phyloP scores from a whole-genome alignment of 1,139 yeast species.

The Yamadazyma diospyri region DNA sequence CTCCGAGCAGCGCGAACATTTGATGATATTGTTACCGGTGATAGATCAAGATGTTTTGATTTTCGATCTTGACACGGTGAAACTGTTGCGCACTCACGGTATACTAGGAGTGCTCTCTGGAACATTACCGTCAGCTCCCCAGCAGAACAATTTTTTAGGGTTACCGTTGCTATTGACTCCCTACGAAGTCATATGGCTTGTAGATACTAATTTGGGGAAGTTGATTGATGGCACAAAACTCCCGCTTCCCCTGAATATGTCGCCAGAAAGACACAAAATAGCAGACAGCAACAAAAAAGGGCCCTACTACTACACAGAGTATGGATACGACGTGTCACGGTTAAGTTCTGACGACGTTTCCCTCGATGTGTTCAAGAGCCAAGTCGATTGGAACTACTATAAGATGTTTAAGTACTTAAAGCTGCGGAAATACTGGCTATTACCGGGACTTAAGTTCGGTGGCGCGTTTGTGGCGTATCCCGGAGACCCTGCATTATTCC shows the following conservation, averaged over 20 bases:
- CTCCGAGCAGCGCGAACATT: too few relatives aligned
- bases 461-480: slow-evolving; percentile 89
- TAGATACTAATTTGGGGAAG: slow-evolving; percentile 37
- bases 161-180: slow-evolving; percentile 71
- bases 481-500: slow-evolving; percentile 89
- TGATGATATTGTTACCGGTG: slow-evolving; percentile 19
- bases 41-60: slow-evolving; percentile 49
- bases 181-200: slow-evolving; percentile 72
- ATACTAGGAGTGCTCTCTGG: slow-evolving; percentile 79
- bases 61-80: slow-evolving; percentile 48
- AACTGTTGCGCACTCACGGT: slow-evolving; percentile 48
- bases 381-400: slow-evolving; percentile 12
- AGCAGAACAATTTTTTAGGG: slow-evolving; percentile 83
- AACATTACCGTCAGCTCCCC: slow-evolving; percentile 82
- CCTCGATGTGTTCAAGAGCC: slow-evolving; percentile 5
- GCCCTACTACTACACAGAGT: slow-evolving; percentile 6
- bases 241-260: slow-evolving; percentile 7
- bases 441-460: slow-evolving; percentile 91
- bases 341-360: slow-evolving; percentile 2
- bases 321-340: slow-evolving; percentile 1
- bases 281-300: slow-evolving; percentile 6
- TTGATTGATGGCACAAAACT: slow-evolving; percentile 8
- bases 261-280: slow-evolving; percentile 6
- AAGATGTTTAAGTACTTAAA: slow-evolving; percentile 37
- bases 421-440: slow-evolving; percentile 47